phyloP scores from a whole-genome alignment of 495 filamentous ascomycete genomes.

The Trichoderma orchidacearum region DNA sequence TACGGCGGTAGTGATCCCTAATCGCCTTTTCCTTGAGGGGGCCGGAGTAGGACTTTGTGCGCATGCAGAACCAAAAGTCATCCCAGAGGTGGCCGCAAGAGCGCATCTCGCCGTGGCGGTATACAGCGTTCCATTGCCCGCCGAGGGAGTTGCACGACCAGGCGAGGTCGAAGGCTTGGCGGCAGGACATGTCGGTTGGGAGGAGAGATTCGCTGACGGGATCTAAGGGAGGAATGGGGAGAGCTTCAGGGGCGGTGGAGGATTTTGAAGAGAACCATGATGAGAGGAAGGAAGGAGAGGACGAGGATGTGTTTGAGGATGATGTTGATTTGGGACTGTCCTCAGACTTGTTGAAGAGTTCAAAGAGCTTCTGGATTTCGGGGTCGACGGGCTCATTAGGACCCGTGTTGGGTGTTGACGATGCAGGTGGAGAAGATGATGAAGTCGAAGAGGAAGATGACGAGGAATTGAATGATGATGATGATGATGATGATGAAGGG shows the following conservation, averaged over 20 bases:
- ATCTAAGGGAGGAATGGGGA: conserved; percentile 7
- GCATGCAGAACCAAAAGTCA: conserved; percentile 95
- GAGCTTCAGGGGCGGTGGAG: conserved; percentile 7
- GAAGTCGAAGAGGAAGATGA: conserved; percentile 5
- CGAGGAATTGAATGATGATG: conserved; percentile 6
- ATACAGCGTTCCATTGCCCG: conserved; percentile 67
- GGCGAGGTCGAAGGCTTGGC: conserved; percentile 77
- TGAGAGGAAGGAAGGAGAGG: conserved; percentile 2
- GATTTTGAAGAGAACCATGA: conserved; percentile 6
- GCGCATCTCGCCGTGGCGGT: conserved; percentile 65
- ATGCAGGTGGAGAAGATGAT: conserved; percentile 4
- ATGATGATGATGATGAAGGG: conserved; percentile 2
- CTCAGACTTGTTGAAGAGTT: conserved; percentile 15
- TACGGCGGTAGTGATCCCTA: conserved; percentile 48
- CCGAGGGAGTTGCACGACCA: conserved; percentile 93
- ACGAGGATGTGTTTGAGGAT: conserved; percentile 5
- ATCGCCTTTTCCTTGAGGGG: conserved; percentile 43
- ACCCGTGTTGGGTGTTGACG: conserved; percentile 6
- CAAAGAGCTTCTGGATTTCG: conserved; percentile 28
- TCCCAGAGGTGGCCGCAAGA: conserved; percentile 70
- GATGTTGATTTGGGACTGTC: conserved; percentile 1
- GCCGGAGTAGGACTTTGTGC: conserved; percentile 41
- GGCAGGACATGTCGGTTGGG: conserved; percentile 74
- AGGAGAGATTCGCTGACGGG: conserved; percentile 47
- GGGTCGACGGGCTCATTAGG: conserved; percentile 16